Evolutionary conservation across 345 rosid genomes (phyloP).

Genomic region (Durio zibethinus): DNA sequence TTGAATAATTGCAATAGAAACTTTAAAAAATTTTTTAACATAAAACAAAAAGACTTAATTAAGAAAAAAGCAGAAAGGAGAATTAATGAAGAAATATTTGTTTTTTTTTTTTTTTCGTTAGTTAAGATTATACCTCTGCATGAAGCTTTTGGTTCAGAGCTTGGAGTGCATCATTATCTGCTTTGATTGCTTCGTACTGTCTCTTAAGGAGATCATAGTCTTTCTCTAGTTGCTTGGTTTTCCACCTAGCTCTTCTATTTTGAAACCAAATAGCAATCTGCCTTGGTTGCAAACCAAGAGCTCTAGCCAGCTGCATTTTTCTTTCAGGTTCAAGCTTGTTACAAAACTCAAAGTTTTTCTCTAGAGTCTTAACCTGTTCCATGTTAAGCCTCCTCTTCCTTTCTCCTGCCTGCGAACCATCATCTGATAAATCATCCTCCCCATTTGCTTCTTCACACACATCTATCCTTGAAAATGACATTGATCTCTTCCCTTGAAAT

Average conservation of each 20-base stretch:
- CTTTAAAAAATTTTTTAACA: neutral
- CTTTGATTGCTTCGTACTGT: conserved; percentile 74
- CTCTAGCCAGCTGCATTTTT: conserved; percentile 93
- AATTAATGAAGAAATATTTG: too few relatives aligned
- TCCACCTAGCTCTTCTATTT: conserved; percentile 95
- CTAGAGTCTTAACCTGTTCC: conserved; percentile 91
- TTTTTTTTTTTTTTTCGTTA: too few relatives aligned
- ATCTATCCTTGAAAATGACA: conserved; percentile 60
- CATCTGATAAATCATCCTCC: conserved; percentile 82
- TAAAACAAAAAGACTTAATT: too few relatives aligned
- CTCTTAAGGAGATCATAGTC: conserved; percentile 82
- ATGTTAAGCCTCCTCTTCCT: conserved; percentile 87
- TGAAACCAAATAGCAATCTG: conserved; percentile 99
- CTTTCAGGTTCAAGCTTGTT: conserved; percentile 98
- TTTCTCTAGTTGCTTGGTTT: conserved; percentile 94
- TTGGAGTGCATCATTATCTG: conserved; percentile 76
- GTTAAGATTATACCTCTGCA: conserved; percentile 55
- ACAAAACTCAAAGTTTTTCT: conserved; percentile 89
- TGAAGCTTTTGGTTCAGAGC: conserved; percentile 85
- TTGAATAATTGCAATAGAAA: neutral
- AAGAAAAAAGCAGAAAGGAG: neutral
- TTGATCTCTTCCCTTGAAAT: conserved; percentile 74
- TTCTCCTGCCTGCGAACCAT: conserved; percentile 87
- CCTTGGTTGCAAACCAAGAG: conserved; percentile 93
- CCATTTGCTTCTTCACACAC: conserved; percentile 52